phyloP scores from a whole-genome alignment of 192 early-diverging fungal genomes.

The Umbelopsis sp. region DNA sequence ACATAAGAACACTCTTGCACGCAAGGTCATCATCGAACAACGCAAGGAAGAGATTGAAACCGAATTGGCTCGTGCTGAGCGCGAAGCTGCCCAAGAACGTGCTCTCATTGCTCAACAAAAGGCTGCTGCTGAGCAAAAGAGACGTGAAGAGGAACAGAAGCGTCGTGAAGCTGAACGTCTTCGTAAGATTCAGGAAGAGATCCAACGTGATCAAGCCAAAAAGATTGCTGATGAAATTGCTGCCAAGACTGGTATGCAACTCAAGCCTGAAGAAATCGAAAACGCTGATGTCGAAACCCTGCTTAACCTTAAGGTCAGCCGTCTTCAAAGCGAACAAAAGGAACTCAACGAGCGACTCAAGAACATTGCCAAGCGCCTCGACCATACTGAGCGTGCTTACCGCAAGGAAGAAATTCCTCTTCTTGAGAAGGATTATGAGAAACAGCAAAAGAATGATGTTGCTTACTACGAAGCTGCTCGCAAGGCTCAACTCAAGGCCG shows the following conservation, averaged over 20 bases:
- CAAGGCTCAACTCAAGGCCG: conserved; percentile 67
- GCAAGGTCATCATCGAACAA: conserved; percentile 87
- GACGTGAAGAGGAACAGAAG: conserved; percentile 83
- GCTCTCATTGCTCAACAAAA: conserved; percentile 73
- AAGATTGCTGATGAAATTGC: conserved; percentile 74
- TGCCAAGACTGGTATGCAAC: conserved; percentile 39
- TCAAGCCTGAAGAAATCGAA: conserved; percentile 72
- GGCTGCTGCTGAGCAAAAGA: conserved; percentile 79
- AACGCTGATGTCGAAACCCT: conserved; percentile 78
- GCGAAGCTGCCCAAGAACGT: conserved; percentile 80
- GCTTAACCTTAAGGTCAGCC: conserved; percentile 83
- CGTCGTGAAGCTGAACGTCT: conserved; percentile 83
- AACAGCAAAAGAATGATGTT: conserved; percentile 83
- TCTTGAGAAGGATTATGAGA: conserved; percentile 87
- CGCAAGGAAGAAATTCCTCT: conserved; percentile 90
- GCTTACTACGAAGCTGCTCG: conserved; percentile 76
- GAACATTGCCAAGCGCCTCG: conserved; percentile 73
- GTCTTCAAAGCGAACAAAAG: conserved; percentile 88
- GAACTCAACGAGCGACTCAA: conserved; percentile 80
- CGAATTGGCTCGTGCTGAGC: conserved; percentile 75
- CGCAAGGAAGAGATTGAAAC: conserved; percentile 79
- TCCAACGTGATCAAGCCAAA: conserved; percentile 79
- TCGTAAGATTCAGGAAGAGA: conserved; percentile 73
- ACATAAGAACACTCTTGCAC: conserved; percentile 70
- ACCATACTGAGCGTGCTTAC: conserved; percentile 93